Base-by-base conservation (phyloP, 495 filamentous ascomycete species). In the Hamigera avellanea region DNA sequence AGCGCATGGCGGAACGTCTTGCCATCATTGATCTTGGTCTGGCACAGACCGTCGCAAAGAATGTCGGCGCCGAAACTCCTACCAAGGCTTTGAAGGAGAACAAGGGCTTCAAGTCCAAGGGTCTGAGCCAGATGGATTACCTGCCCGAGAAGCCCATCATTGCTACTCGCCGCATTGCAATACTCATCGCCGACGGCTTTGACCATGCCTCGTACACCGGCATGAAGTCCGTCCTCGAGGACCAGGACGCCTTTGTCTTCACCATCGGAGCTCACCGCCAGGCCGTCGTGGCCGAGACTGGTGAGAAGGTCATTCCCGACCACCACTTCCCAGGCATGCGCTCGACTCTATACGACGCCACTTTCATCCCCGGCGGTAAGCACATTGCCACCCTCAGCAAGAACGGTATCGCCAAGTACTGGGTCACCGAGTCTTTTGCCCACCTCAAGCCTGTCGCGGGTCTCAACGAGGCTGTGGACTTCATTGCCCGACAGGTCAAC, bases 271-370 rank as follows among this genome's bases (percentile, higher is more conserved):
- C 78, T 0, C 64, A 69, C 12, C 64, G 81, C 9, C 70, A 47
- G 12, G 14, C 72, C 19, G 68, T 91, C 36, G 75, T 62, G 15
- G 65, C 83, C 8, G 70, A 42, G 62, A 45, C 46, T 0, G 57
- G 57, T 2, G 40, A 72, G 32, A 78, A 73, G 12, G 62, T 83
- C 0, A 59, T 69, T 19, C 76, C 88, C 0, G 81, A 91, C 43
- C 84, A 93, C 48, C 81, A 88, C 49, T 73, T 91, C 40, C 76
- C 85, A 35, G 85, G 81, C 3, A 75, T 81, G 75, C 79, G 86
- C 26, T 84, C 78, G 3, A 93, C 85, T 3, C 73, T 93, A 61
- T 89, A 93, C 44, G 88, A 94, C 50, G 77, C 85, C 1, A 52
- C 86, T 19, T 88, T 86, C 50, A 65, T 93, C 14, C 83, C 84